These are phyloP conservation scores for Amaranthus hypochondriacus DNA, from an alignment of 148 eudicot species.

Conservation along the genomic window DNA sequence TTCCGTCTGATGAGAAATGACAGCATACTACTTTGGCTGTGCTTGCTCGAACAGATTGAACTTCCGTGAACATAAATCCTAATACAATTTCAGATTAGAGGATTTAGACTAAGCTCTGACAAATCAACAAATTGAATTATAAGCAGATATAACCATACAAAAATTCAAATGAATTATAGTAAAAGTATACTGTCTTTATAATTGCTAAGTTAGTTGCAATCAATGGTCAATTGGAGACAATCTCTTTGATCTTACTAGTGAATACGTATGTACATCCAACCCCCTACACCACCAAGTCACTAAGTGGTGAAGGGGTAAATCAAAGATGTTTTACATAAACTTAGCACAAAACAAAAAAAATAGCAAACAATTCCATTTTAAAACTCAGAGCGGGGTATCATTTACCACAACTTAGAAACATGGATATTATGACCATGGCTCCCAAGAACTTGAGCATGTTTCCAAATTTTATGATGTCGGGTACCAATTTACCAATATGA, in stretches of 20 bases:
- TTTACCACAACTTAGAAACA: neutral
- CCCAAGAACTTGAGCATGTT: neutral
- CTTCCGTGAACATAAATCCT: slow-evolving; percentile 87
- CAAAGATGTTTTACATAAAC: too few relatives aligned
- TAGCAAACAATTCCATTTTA: too few relatives aligned
- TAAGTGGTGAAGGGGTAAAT: neutral
- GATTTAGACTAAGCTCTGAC: slow-evolving; percentile 2
- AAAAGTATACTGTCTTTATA: too few relatives aligned
- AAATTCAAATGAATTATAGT: too few relatives aligned
- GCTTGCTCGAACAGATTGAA: slow-evolving; percentile 77
- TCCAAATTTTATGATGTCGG: neutral
- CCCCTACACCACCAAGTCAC: neutral
- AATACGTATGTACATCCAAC: neutral
- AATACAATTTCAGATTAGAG: slow-evolving; percentile 20
- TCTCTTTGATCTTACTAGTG: too few relatives aligned
- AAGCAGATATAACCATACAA: neutral
- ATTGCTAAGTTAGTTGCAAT: too few relatives aligned
- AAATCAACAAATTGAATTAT: neutral
- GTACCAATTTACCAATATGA: neutral
- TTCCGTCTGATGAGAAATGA: slow-evolving; percentile 91
- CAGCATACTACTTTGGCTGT: slow-evolving; percentile 73
- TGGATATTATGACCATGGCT: neutral
- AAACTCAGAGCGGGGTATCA: too few relatives aligned
- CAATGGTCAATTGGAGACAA: too few relatives aligned
- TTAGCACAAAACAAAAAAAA: too few relatives aligned